Conservation (phyloP, 345 rosid species). For the Mercurialis annua region DNA sequence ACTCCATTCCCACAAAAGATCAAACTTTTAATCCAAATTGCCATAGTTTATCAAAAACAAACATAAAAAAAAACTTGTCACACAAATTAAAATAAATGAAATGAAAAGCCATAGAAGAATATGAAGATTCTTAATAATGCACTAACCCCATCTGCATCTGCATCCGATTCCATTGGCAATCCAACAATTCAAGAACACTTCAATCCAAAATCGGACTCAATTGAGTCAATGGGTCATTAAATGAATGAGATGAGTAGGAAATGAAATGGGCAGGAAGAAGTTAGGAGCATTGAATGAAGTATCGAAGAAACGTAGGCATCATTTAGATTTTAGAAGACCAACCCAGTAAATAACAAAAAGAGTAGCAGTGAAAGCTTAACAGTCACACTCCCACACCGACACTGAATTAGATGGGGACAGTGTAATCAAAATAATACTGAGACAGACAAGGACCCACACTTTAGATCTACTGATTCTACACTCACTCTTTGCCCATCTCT, state of each 20-base stretch:
- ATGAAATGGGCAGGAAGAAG: not conserved
- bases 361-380: conserved; percentile 1
- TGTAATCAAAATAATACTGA: too few species aligned
- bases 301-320: conserved; percentile 11
- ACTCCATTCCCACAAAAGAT: not conserved
- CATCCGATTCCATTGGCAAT: conserved; percentile 18
- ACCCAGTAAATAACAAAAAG: not conserved
- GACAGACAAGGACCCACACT: conserved; percentile 13
- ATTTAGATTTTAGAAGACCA: not conserved
- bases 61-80: not conserved
- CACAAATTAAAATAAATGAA: not conserved
- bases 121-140: not conserved
- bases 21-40: not conserved
- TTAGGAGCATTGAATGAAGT: not conserved
- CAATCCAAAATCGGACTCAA: not conserved
- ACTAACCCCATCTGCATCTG: conserved; percentile 21
- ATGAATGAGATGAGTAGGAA: not conserved
- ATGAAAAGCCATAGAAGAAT: not conserved
- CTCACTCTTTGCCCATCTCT: conserved; percentile 9
- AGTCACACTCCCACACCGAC: conserved; percentile 10
- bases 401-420: conserved; percentile 5
- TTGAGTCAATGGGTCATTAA: conserved; percentile 5
- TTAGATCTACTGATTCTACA: conserved; percentile 19
- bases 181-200: not conserved
- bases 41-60: not conserved